Evolutionary conservation across 2,329 filamentous ascomycete genomes (phyloP).

Genomic region (Lachnellula cervina): DNA sequence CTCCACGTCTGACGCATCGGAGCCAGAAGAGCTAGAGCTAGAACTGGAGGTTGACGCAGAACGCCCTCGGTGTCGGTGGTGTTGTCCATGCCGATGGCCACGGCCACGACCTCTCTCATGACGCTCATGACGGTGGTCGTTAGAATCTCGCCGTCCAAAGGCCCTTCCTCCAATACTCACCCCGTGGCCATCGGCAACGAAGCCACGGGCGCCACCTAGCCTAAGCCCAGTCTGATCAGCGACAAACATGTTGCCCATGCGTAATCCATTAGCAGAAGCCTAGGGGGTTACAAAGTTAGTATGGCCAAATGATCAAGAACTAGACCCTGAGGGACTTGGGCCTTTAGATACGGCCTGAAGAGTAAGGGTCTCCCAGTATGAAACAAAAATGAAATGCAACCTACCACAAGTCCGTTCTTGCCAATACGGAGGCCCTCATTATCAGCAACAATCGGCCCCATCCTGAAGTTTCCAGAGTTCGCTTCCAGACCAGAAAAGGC

Average conservation of each 20-base stretch:
- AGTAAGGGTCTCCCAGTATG: too few relatives aligned
- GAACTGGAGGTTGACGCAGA: slow-evolving; percentile 13
- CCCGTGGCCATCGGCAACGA: slow-evolving; percentile 20
- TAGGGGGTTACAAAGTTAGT: neutral
- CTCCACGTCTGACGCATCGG: slow-evolving; percentile 32
- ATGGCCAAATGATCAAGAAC: neutral
- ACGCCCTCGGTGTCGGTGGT: slow-evolving; percentile 7
- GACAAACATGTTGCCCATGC: slow-evolving; percentile 24
- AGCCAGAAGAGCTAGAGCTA: slow-evolving; percentile 25
- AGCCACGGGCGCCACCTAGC: slow-evolving; percentile 20
- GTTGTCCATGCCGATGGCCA: neutral
- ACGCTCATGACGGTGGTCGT: slow-evolving; percentile 2
- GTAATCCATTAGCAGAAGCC: slow-evolving; percentile 14
- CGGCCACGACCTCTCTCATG: neutral
- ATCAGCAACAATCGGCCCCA: slow-evolving; percentile 25
- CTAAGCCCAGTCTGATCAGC: slow-evolving; percentile 39
- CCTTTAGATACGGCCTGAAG: too few relatives aligned
- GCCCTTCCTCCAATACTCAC: slow-evolving; percentile 17
- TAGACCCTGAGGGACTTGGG: too few relatives aligned
- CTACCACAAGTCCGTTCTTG: slow-evolving; percentile 15
- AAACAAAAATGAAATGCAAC: neutral
- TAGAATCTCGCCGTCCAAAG: slow-evolving; percentile 12
- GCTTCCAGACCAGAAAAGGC: slow-evolving; percentile 7
- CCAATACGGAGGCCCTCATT: slow-evolving; percentile 23
- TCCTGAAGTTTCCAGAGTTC: slow-evolving; percentile 12